Evolutionary conservation across 163 green algal species (phyloP), one percentile per base, ranked within the genome.

Genomic region (Scenedesmus sp.): DNA sequence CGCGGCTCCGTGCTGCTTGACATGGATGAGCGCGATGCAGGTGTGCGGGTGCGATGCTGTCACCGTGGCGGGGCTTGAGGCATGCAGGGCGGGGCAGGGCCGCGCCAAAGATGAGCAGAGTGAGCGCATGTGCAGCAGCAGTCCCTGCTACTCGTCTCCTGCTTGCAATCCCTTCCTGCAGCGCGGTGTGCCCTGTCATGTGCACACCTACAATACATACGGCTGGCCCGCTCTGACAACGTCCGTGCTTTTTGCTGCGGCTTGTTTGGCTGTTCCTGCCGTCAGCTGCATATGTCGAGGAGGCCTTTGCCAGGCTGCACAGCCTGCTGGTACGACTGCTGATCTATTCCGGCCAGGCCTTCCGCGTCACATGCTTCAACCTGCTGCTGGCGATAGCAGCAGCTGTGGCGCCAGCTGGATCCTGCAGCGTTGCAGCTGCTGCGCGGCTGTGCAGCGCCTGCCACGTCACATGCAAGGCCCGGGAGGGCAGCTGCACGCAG

Each of bases 291-390:
- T 83, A 70, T 49, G 61, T 40, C 22, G 40, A 89, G 3, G 65
- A 35, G 15, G 49, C 40, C 2, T 68, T 89, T 10, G 33, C 20
- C 43, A 89, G n/a, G 68, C n/a, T 89, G 43, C 85, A 89, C 15
- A 53, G 26, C 7, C 35, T 91, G 76, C 51, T 81, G 76, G 86
- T 37, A 1, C 35, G 86, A n/a, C 37, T 91, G 20, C 24, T 33
- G 10, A 86, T 40, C 33, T 91, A 86, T 65, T 44, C 51, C n/a
- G 86, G 86, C 26, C 35, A 46, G 33, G 35, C 30, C 30, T 91
- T 81, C 51, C 43, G 86, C 2, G 35, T 46, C 53, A 87, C n/a
- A 49, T 91, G 87, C 78, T 81, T 65, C 87, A 82, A 46, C 78
- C 51, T 87, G 56, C 15, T 81, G 53, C 37, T 87, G 6, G 42